Evolutionary conservation across 225 moss, liverwort and hornwort species (phyloP).

Genomic region (Pseudoscleropodium purum): DNA sequence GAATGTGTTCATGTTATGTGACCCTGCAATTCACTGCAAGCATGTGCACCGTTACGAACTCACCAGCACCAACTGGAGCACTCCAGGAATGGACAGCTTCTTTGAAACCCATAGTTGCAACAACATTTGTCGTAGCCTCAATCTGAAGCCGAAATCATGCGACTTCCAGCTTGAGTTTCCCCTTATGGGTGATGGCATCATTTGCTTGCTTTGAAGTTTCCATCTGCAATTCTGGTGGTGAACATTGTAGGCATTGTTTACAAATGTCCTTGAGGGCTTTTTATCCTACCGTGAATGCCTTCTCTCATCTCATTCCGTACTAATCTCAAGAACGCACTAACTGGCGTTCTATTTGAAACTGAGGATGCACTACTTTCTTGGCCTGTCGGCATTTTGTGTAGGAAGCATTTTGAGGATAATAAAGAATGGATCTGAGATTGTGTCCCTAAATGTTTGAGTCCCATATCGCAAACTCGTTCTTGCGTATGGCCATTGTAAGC

Average conservation of each 20-base stretch:
- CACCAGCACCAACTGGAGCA: background rate
- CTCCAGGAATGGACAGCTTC: background rate
- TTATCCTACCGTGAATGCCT: background rate
- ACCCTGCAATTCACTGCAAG: background rate
- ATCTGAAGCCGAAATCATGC: background rate
- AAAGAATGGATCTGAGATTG: background rate
- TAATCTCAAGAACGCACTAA: background rate
- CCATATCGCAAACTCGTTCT: background rate
- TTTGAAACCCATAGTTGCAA: background rate
- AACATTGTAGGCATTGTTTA: background rate
- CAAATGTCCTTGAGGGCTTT: background rate
- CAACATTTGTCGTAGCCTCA: background rate
- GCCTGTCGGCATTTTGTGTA: background rate
- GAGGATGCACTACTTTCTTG: background rate
- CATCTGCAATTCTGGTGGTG: background rate
- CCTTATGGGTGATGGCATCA: background rate
- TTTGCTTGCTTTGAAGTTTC: background rate
- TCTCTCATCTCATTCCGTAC: background rate
- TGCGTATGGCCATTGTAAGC: background rate
- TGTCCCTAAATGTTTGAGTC: background rate
- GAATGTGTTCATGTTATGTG: background rate
- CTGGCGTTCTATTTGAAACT: background rate
- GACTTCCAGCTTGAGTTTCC: too few relatives aligned
- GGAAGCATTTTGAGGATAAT: background rate
- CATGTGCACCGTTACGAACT: background rate